Evolutionary conservation across 768 basidiomycete species (phyloP).

Genomic region (Mycena olivaceomarginata): DNA sequence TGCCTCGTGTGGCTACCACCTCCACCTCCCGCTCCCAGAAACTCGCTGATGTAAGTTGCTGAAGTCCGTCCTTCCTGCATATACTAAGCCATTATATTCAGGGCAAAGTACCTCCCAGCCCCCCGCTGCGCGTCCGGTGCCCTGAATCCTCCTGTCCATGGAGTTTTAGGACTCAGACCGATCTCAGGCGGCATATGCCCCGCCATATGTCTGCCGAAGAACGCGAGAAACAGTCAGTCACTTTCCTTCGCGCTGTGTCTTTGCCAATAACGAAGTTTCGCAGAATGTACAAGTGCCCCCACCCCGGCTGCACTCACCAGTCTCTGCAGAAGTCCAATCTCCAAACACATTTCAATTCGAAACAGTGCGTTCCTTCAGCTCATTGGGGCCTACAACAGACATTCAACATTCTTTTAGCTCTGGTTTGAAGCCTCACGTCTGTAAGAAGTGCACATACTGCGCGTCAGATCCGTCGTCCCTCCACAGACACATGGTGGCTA

Average conservation of each 20-base stretch:
- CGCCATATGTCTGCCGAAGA: constrained; percentile 25
- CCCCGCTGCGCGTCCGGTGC: constrained; percentile 22
- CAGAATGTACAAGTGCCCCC: constrained; percentile 25
- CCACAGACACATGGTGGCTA: constrained; percentile 13
- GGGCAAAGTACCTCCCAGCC: constrained; percentile 21
- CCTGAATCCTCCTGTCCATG: constrained; percentile 17
- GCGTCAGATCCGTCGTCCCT: constrained; percentile 29
- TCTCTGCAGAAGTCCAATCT: constrained; percentile 33
- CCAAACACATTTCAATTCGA: constrained; percentile 17
- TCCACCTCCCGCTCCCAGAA: constrained; percentile 6
- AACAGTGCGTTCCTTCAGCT: constrained; percentile 18
- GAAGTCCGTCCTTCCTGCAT: neutral
- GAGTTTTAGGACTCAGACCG: constrained; percentile 15
- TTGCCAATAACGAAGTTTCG: neutral
- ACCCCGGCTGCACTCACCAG: constrained; percentile 13
- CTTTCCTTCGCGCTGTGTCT: no score
- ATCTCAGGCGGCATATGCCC: constrained; percentile 14
- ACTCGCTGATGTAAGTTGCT: constrained; percentile 3
- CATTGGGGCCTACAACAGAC: neutral
- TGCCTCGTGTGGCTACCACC: constrained; percentile 33
- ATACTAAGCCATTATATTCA: no score
- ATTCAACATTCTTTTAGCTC: neutral
- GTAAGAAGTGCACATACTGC: constrained; percentile 16
- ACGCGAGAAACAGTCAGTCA: constrained; percentile 1
- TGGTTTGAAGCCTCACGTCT: constrained; percentile 21